These are phyloP conservation scores for Crithidia bombi DNA, from an alignment of 208 protist genomes.

Conservation along the genomic window DNA sequence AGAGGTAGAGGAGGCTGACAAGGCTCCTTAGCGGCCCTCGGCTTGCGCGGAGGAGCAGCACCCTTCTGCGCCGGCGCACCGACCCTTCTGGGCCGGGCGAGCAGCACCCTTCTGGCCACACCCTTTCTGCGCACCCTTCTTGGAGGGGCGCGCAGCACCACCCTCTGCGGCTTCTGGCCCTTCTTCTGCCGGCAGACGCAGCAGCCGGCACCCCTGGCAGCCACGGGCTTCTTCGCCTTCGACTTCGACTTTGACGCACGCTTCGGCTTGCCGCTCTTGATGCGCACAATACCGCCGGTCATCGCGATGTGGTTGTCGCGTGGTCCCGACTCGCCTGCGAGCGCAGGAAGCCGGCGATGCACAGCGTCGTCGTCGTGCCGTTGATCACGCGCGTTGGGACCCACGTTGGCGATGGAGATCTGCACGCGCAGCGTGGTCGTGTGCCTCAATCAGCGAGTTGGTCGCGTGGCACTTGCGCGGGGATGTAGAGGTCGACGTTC, in stretches of 20 bases:
- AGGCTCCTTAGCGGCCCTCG: slow-evolving; percentile 3
- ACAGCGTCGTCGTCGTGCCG: slow-evolving; percentile 93
- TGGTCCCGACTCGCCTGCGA: slow-evolving; percentile 93
- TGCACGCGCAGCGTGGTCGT: slow-evolving; percentile 96
- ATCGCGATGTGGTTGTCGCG: slow-evolving; percentile 94
- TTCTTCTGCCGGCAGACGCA: slow-evolving; percentile 21
- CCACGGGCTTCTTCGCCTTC: slow-evolving; percentile 35
- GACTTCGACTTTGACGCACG: slow-evolving; percentile 54
- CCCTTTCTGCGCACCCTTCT: slow-evolving; percentile 23
- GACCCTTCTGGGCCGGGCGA: slow-evolving; percentile 32
- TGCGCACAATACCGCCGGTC: slow-evolving; percentile 79
- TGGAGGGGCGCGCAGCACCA: no score
- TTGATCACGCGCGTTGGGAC: slow-evolving; percentile 90
- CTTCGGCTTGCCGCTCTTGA: slow-evolving; percentile 86
- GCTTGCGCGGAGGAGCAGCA: slow-evolving; percentile 16
- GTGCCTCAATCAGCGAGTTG: slow-evolving; percentile 93
- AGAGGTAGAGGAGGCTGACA: not conserved
- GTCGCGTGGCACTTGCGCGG: slow-evolving; percentile 97
- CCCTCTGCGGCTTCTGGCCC: slow-evolving; percentile 18
- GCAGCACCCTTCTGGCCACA: slow-evolving; percentile 23
- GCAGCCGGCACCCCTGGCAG: slow-evolving; percentile 40
- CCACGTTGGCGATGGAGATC: slow-evolving; percentile 96
- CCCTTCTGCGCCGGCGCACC: slow-evolving; percentile 33
- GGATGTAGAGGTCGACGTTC: slow-evolving; percentile 96
- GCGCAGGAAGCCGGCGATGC: slow-evolving; percentile 96